Conservation (phyloP, 2,329 filamentous ascomycete species). For the Colletotrichum abscissum region DNA sequence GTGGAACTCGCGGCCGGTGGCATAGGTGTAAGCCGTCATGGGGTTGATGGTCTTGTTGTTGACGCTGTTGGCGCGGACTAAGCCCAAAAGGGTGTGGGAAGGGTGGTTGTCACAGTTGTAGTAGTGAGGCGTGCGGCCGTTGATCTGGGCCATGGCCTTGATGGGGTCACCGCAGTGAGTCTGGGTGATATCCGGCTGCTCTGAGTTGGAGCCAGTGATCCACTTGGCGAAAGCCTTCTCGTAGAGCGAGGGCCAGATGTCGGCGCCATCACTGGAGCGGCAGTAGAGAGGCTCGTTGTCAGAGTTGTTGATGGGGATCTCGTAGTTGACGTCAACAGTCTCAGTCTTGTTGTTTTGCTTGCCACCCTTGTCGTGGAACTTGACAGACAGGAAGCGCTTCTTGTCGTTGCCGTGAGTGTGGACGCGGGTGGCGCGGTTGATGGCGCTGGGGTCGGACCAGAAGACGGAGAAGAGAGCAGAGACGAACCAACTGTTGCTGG, state of each 20-base stretch:
- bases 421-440: constrained; percentile 49
- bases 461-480: constrained; percentile 57
- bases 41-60: constrained; percentile 57
- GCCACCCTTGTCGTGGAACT: constrained; percentile 58
- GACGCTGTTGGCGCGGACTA: constrained; percentile 52
- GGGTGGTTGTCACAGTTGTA: constrained; percentile 47
- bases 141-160: constrained; percentile 58
- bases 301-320: constrained; percentile 56
- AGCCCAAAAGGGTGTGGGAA: constrained; percentile 47
- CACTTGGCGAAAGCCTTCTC: constrained; percentile 61
- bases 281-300: constrained; percentile 55
- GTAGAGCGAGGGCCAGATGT: constrained; percentile 58
- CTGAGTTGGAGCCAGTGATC: constrained; percentile 45
- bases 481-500: constrained; percentile 55
- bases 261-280: constrained; percentile 51
- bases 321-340: constrained; percentile 55
- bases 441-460: constrained; percentile 54
- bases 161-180: constrained; percentile 54
- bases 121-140: constrained; percentile 50
- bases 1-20: constrained; percentile 49
- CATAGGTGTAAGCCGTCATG: constrained; percentile 54
- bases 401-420: constrained; percentile 41
- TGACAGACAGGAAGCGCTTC: constrained; percentile 44
- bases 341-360: constrained; percentile 51
- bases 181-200: constrained; percentile 54